A percentile compares a stretch with the other conserved stretches of the same genome.
These are phyloP conservation scores for Chamaecyparis obtusa DNA, from an alignment of 75 land plant species.

Conservation along the genomic window DNA sequence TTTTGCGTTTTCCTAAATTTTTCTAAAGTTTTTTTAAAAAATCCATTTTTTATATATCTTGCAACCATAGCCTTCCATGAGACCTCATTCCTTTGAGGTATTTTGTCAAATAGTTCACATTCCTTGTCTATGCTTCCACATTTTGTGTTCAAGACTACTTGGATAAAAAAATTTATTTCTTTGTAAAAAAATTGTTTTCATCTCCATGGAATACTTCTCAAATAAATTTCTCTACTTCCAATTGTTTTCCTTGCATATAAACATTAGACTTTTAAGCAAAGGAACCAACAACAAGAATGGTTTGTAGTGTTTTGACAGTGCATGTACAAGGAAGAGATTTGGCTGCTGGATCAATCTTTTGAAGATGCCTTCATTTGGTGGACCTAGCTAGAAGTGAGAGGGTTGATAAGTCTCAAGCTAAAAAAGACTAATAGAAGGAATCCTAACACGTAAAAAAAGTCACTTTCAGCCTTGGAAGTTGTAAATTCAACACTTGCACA, in stretches of 20 bases:
- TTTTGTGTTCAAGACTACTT: too few species aligned
- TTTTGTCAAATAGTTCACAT: too few species aligned
- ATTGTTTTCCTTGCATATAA: background rate
- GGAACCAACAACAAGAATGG: conserved; percentile 6
- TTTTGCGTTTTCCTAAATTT: too few species aligned
- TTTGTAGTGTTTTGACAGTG: conserved; percentile 55
- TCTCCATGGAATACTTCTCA: background rate
- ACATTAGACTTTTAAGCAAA: background rate
- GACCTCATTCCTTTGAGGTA: too few species aligned
- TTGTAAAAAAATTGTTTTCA: too few species aligned
- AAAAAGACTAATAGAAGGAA: conserved; percentile 63
- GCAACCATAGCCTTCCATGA: too few species aligned
- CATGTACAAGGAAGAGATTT: conserved; percentile 64
- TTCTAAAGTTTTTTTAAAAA: too few species aligned
- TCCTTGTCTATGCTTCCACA: too few species aligned
- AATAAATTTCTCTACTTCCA: background rate
- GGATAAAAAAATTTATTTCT: too few species aligned
- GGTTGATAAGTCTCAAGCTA: conserved; percentile 68
- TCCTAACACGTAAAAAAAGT: conserved; percentile 71
- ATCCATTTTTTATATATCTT: too few species aligned
- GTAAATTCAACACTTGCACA: conserved; percentile 65
- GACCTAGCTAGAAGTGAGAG: conserved; percentile 82
- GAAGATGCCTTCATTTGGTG: conserved; percentile 65
- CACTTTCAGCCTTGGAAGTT: conserved; percentile 69
- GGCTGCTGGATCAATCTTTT: conserved; percentile 37